These are phyloP conservation scores for Entonaema liquescens DNA, from an alignment of 495 filamentous ascomycete species.

Conservation along the genomic window DNA sequence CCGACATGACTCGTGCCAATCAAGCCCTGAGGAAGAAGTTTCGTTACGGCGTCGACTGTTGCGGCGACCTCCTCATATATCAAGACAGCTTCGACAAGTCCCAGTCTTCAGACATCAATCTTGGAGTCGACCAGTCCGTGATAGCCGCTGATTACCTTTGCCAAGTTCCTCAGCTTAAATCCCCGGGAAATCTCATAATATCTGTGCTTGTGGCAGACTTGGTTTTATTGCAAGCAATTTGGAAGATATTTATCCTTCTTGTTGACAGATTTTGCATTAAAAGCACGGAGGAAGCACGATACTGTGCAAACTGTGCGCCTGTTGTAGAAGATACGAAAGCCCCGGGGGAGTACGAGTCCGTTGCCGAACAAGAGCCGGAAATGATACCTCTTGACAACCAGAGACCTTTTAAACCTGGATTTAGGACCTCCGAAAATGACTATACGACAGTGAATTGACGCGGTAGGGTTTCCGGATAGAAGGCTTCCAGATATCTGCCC, in stretches of 20 bases:
- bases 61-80: not conserved
- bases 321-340: not conserved
- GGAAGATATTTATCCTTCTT: not conserved
- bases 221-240: not conserved
- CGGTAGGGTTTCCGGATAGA: not conserved
- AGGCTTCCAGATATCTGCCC: not conserved
- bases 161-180: not conserved
- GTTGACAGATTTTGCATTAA: not conserved
- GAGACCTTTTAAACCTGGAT: not conserved
- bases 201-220: not conserved
- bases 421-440: not conserved
- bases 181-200: not conserved
- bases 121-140: not conserved
- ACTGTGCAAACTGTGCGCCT: not conserved
- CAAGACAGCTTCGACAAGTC: conserved; percentile 21
- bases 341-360: not conserved
- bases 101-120: not conserved
- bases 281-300: not conserved
- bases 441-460: not conserved
- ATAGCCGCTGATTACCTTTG: not conserved
- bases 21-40: conserved; percentile 2
- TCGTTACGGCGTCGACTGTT: conserved; percentile 15
- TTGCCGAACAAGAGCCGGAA: not conserved
- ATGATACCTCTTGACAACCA: not conserved
- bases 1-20: conserved; percentile 23